A percentile compares a stretch with the other conserved stretches of the same genome.
Conservation (phyloP, 108 stramenopile genomes). For the Cyclostephanos invisitatus region DNA sequence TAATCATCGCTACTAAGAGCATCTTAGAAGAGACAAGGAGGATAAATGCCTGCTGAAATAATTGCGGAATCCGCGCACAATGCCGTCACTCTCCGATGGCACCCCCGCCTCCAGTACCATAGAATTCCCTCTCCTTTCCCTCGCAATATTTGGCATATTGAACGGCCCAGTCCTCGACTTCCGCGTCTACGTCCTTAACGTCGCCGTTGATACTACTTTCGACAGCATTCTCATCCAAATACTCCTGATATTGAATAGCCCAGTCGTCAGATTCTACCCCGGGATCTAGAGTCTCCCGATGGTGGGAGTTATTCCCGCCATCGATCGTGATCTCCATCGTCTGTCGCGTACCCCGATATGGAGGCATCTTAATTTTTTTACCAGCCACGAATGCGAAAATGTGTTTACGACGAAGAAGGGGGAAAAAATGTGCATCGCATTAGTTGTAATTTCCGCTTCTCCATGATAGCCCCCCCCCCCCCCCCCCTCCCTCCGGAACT, state of each 20-base stretch:
- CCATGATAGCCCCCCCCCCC: too few species aligned
- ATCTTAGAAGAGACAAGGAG: too few species aligned
- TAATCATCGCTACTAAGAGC: too few species aligned
- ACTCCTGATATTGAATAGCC: conserved; percentile 62
- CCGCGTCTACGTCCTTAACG: background rate
- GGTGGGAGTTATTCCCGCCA: conserved; percentile 15
- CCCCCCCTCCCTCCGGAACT: background rate
- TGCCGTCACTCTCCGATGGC: too few species aligned
- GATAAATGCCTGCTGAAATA: too few species aligned
- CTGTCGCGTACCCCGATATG: conserved; percentile 52
- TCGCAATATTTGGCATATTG: conserved; percentile 40
- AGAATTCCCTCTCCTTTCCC: conserved; percentile 39
- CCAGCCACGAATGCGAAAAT: background rate
- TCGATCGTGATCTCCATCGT: conserved; percentile 29
- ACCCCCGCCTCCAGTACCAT: too few species aligned
- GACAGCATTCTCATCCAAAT: conserved; percentile 53
- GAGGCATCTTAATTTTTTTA: conserved; percentile 32
- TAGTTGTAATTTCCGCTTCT: background rate
- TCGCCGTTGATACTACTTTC: conserved; percentile 23
- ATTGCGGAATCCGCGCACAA: too few species aligned
- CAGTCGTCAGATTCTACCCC: conserved; percentile 40
- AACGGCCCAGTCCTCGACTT: conserved; percentile 39
- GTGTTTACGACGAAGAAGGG: too few species aligned
- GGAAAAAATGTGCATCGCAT: background rate
- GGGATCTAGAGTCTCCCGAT: background rate